phyloP scores from a whole-genome alignment of 164 flowering plant genomes.

The Amborella trichopoda region DNA sequence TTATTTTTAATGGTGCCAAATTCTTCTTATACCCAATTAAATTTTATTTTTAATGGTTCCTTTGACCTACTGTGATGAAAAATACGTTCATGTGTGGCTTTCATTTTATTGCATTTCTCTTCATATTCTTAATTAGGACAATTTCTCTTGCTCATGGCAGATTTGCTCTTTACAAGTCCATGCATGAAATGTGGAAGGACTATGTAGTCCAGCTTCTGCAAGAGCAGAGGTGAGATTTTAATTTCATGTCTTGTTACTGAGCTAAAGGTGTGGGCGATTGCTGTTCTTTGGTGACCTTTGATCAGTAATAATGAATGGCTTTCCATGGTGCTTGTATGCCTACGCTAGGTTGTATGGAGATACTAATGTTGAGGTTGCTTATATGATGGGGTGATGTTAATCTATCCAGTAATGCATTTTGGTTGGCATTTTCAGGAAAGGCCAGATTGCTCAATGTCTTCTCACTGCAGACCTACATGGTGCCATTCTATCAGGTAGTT shows the following conservation, averaged over 20 bases:
- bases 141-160: slow-evolving; percentile 29
- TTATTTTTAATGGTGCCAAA: too few species aligned
- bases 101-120: too few species aligned
- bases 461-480: slow-evolving; percentile 81
- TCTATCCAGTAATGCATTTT: background rate
- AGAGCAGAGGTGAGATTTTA: slow-evolving; percentile 41
- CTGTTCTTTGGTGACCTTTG: background rate
- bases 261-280: too few species aligned
- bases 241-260: too few species aligned
- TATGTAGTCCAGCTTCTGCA: slow-evolving; percentile 56
- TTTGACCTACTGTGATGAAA: too few species aligned
- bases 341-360: too few species aligned
- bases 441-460: slow-evolving; percentile 47
- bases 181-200: slow-evolving; percentile 80
- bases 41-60: too few species aligned
- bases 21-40: too few species aligned
- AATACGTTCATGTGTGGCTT: too few species aligned
- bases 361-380: too few species aligned
- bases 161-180: slow-evolving; percentile 53
- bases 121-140: too few species aligned
- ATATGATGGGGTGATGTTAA: too few species aligned
- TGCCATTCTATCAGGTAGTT: slow-evolving; percentile 54
- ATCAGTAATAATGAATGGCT: background rate
- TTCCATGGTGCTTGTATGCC: background rate
- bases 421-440: slow-evolving; percentile 32